Base-by-base conservation (phyloP, 1,284 basidiomycete genomes). In the Cutaneotrichosporon dermatis region DNA sequence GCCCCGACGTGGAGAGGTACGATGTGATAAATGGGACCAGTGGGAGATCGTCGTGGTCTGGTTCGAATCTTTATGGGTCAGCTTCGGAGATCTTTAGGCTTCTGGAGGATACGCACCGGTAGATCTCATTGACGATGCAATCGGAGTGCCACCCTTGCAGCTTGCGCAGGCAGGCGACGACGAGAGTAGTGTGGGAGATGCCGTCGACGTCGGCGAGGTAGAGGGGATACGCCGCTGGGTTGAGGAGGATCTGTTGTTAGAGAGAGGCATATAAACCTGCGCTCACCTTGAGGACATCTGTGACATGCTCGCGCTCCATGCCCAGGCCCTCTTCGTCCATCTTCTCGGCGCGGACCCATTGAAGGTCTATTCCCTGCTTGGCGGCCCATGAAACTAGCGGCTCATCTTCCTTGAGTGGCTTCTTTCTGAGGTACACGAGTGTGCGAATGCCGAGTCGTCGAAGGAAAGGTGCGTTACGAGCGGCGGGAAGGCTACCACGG, bases 371-470 rank as follows among this genome's bases (percentile, higher is more conserved):
- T 2, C 62, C 61, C 3, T 58, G 57, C 43, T 49, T 62, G 15
- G 36, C 55, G 1, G 72, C 64, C 74, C 74, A 76, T n/a, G 6
- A 2, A 0, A 57, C 4, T 2, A 75, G 35, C 4, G 61, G 54
- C 33, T 74, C 68, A 25, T 70, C 67, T 4, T 67, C 66, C 40
- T 69, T 66, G 35, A 72, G 54, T 3, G 62, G 51, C 69, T 86
- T 86, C 63, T 79, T 79, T 33, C 80, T 76, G 11, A 87, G 77
- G 13, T 81, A 79, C 1, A 79, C 57, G 60, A 87, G 82, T 57
- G 86, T 86, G 36, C 82, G 82, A 12, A 84, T 78, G 1, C 84
- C 69, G 10, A 86, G 74, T 8, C 69, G 58, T 8, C 59, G 57
- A 5, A 75, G 25, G 57, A 75, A 75, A 4, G 69, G 56, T 6